Evolutionary conservation across 441 rosid species (phyloP).

Genomic region (Euphorbia celastroides): DNA sequence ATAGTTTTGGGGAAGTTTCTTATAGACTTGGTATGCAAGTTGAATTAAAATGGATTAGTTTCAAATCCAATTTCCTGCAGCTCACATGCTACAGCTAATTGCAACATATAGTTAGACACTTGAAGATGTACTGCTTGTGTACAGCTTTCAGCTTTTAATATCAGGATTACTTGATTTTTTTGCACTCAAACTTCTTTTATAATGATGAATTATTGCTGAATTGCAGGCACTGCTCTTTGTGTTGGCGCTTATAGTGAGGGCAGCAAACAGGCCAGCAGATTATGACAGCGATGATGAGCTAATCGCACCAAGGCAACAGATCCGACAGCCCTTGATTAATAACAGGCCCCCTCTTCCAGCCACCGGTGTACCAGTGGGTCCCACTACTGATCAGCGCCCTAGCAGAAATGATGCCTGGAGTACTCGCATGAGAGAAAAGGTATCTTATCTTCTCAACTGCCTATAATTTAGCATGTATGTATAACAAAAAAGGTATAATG

Average conservation of each 20-base stretch:
- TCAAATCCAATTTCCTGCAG: neutral
- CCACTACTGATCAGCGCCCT: slow-evolving; percentile 74
- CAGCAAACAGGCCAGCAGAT: slow-evolving; percentile 65
- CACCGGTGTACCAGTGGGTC: slow-evolving; percentile 70
- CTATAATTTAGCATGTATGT: too few species aligned
- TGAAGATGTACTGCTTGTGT: neutral
- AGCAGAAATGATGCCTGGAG: slow-evolving; percentile 99
- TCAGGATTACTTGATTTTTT: neutral
- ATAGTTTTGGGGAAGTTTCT: neutral
- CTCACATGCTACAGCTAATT: neutral
- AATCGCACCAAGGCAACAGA: slow-evolving; percentile 66
- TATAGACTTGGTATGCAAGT: neutral
- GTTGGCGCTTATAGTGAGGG: slow-evolving; percentile 72
- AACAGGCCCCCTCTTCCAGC: slow-evolving; percentile 62
- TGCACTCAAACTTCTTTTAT: slow-evolving; percentile 2
- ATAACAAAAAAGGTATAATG: too few species aligned
- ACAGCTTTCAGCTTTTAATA: neutral
- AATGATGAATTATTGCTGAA: slow-evolving; percentile 8
- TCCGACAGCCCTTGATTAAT: slow-evolving; percentile 76
- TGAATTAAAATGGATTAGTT: neutral
- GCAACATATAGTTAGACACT: too few species aligned
- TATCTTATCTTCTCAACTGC: slow-evolving; percentile 18
- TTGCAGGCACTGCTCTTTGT: slow-evolving; percentile 78
- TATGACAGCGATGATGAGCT: slow-evolving; percentile 95
- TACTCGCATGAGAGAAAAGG: slow-evolving; percentile 98